Evolutionary conservation across 163 green algal species (phyloP), one percentile per base, ranked within the genome.

Genomic region (Volvox carteri): DNA sequence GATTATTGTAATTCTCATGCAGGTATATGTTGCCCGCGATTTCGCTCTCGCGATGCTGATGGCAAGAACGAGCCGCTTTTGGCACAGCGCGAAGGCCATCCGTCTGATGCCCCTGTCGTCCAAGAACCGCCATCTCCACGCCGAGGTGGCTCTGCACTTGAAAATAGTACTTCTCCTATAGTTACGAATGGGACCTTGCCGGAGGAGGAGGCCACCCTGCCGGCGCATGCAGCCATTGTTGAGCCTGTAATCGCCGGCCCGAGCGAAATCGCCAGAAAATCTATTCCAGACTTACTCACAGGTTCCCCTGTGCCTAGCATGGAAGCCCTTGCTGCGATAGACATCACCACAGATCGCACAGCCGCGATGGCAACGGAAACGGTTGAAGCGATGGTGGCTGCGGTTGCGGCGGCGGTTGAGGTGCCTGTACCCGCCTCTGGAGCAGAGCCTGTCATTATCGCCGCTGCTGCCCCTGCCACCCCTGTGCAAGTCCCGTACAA

Each of bases 1-100:
- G 33, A 30, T n/a, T 35, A 46, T 77, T 4, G 35, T 5, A 77
- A 77, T 9, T 8, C 62, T 28, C 50, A 7, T 48, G 48, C 50
- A 84, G 75, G 75, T 30, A 35, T 84, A 19, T 84, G 75, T 18
- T 84, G 46, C 33, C 75, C 75, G 18, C 75, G 48, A 68, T 80
- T 65, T 42, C 42, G 50, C 30, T 30, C 12, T 21, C 19, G 12
- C 4, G 50, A 84, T 50, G 75, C 35, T 14, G 54, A 56, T 8
- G 77, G 37, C 18, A 67, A 56, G 21, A 7, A 85, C 0, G 75
- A 84, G 44, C 73, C 73, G 5, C 73, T 80, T 44, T 41, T 80
- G 73, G 5, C 50, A 30, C 48, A 81, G 74, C 74, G 70, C 4
- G 19, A 54, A 37, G 70, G 33, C 18, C 37, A 56, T 8, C 70